A percentile compares a stretch with the other conserved stretches of the same genome.
These are phyloP conservation scores for Turritis glabra DNA, from an alignment of 345 rosid species.

Conservation along the genomic window DNA sequence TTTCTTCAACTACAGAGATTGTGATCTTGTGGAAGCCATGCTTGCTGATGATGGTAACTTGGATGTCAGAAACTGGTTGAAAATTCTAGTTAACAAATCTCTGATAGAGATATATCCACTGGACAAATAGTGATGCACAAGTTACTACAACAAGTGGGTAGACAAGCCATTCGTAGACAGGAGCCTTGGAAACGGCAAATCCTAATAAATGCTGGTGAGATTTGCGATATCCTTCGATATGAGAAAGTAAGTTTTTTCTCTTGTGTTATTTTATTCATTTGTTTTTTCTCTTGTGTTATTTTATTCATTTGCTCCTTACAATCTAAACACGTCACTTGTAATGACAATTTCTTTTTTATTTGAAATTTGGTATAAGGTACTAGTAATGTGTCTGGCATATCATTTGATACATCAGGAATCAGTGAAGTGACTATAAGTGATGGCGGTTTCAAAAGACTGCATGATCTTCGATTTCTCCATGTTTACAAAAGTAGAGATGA, in stretches of 20 bases:
- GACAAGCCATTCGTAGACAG: conserved; percentile 14
- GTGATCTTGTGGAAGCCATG: neutral
- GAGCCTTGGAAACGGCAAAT: conserved; percentile 18
- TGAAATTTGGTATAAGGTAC: conserved; percentile 13
- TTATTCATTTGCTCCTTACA: too few relatives aligned
- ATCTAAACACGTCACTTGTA: too few relatives aligned
- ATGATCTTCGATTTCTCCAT: conserved; percentile 15
- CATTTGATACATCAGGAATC: neutral
- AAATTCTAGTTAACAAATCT: neutral
- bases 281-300: too few relatives aligned
- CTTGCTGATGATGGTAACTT: neutral
- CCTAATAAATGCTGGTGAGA: conserved; percentile 14
- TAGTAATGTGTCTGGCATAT: conserved; percentile 9
- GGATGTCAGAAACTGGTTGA: neutral
- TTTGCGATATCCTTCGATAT: neutral
- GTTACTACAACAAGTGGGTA: conserved; percentile 34
- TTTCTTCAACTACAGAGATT: conserved; percentile 19
- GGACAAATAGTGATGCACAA: conserved; percentile 29
- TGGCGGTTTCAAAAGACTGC: conserved; percentile 5
- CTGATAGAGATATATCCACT: neutral
- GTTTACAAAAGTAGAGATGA: neutral
- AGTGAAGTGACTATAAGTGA: neutral
- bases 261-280: too few relatives aligned
- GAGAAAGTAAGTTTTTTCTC: too few relatives aligned
- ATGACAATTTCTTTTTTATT: neutral